Conservation (phyloP, 306 rosid species). For the Vigna trinervia region DNA sequence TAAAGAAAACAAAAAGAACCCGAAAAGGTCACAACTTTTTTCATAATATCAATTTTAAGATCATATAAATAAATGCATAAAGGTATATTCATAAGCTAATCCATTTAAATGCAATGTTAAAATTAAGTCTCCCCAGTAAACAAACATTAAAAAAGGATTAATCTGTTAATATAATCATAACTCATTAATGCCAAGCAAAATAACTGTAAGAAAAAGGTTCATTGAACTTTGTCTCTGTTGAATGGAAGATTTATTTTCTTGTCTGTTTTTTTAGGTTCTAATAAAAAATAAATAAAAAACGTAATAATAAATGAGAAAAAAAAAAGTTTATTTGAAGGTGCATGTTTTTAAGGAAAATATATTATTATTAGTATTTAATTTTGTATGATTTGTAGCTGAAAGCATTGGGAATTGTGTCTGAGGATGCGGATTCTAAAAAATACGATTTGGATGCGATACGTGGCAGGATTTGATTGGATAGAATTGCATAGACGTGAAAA, state of each 20-base stretch:
- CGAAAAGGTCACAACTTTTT: background rate
- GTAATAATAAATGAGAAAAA: too few relatives aligned
- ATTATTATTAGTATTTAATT: background rate
- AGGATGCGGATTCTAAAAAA: constrained; percentile 35
- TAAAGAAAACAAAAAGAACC: background rate
- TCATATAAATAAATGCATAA: background rate
- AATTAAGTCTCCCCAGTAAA: too few relatives aligned
- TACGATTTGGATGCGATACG: constrained; percentile 12
- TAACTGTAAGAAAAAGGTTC: too few relatives aligned
- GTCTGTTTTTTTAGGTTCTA: too few relatives aligned
- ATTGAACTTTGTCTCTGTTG: too few relatives aligned
- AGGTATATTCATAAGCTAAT: background rate
- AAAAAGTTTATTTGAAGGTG: too few relatives aligned
- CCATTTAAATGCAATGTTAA: too few relatives aligned
- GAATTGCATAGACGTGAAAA: constrained; percentile 8
- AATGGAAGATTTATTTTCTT: too few relatives aligned
- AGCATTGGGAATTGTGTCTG: background rate
- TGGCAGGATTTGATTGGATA: background rate
- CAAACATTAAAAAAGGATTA: too few relatives aligned
- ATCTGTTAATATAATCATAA: too few relatives aligned
- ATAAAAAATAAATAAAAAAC: too few relatives aligned
- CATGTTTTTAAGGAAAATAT: background rate
- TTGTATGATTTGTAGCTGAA: background rate
- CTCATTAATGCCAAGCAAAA: too few relatives aligned
- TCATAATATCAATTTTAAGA: background rate